Percentiles rank a stretch among this genome's conserved stretches.
Evolutionary conservation across 768 basidiomycete genomes (phyloP).

Genomic region (Cystofilobasidium macerans): DNA sequence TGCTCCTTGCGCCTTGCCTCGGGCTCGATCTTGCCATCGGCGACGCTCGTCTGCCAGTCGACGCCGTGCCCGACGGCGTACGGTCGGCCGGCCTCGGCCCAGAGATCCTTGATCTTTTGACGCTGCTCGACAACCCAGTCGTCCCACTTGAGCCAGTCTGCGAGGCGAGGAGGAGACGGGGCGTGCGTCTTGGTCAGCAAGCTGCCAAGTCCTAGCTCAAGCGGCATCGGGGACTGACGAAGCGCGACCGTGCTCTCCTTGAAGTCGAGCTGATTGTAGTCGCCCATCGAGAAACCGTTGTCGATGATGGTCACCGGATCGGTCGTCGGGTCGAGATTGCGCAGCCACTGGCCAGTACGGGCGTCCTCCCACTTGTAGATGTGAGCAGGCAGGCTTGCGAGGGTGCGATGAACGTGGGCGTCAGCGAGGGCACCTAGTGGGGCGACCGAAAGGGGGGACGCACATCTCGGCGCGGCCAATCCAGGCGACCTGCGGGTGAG

Average conservation of each 20-base stretch:
- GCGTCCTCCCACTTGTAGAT: conserved; percentile 39
- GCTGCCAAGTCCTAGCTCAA: no score
- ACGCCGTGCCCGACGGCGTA: conserved; percentile 36
- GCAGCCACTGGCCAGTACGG: conserved; percentile 39
- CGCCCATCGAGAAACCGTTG: conserved; percentile 39
- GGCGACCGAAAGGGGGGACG: neutral
- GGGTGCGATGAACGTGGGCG: neutral
- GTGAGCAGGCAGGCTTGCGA: conserved; percentile 32
- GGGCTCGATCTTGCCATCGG: conserved; percentile 34
- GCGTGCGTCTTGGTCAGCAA: no score
- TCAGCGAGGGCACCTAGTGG: neutral
- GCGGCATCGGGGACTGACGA: conserved; percentile 36
- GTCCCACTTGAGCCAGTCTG: conserved; percentile 38
- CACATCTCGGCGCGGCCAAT: conserved; percentile 38
- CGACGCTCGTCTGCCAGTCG: conserved; percentile 30
- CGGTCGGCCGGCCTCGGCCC: conserved; percentile 33
- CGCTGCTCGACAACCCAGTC: conserved; percentile 38
- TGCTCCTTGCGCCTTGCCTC: conserved; percentile 35
- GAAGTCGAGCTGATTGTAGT: conserved; percentile 39
- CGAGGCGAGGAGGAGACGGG: neutral
- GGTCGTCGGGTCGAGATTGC: conserved; percentile 36
- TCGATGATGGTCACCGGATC: conserved; percentile 38
- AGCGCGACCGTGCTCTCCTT: conserved; percentile 36
- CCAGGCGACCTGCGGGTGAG: conserved; percentile 30
- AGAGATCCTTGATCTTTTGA: conserved; percentile 31